A percentile compares a stretch with the other conserved stretches of the same genome.
Evolutionary conservation across 1,284 basidiomycete species (phyloP).

Genomic region (Singerocomus inundabilis): DNA sequence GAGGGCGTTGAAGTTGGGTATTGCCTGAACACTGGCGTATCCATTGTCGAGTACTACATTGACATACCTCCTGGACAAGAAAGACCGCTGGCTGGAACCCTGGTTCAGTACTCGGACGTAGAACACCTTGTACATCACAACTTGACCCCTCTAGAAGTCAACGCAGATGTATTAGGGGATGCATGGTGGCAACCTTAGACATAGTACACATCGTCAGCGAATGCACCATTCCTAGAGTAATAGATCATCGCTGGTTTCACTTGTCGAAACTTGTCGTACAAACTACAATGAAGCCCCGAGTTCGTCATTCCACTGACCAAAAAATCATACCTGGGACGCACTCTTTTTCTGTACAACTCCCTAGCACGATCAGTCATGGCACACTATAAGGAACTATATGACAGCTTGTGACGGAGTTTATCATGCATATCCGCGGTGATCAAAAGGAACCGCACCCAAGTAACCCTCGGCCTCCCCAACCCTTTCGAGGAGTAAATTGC

Average conservation of each 20-base stretch:
- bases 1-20: constrained; percentile 40
- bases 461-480: constrained; percentile 77
- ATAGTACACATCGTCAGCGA: too few relatives aligned
- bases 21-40: constrained; percentile 54
- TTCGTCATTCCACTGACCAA: constrained; percentile 1
- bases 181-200: constrained; percentile 5
- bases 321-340: not conserved
- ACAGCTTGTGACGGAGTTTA: constrained; percentile 45
- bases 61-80: constrained; percentile 36
- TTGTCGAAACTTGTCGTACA: not conserved
- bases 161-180: constrained; percentile 46
- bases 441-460: constrained; percentile 58
- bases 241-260: too few relatives aligned
- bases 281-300: too few relatives aligned
- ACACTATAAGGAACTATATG: constrained; percentile 61
- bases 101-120: constrained; percentile 53
- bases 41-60: constrained; percentile 47
- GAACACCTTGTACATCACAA: constrained; percentile 42
- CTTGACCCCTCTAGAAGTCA: constrained; percentile 38
- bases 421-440: not conserved
- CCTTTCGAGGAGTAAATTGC: constrained; percentile 53
- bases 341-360: not conserved
- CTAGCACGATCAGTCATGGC: constrained; percentile 9
- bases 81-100: constrained; percentile 27
- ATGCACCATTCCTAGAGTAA: too few relatives aligned